Evolutionary conservation across 1,139 yeast species (phyloP), one percentile per base, ranked within the genome.

Genomic region (Candida freyschussii): DNA sequence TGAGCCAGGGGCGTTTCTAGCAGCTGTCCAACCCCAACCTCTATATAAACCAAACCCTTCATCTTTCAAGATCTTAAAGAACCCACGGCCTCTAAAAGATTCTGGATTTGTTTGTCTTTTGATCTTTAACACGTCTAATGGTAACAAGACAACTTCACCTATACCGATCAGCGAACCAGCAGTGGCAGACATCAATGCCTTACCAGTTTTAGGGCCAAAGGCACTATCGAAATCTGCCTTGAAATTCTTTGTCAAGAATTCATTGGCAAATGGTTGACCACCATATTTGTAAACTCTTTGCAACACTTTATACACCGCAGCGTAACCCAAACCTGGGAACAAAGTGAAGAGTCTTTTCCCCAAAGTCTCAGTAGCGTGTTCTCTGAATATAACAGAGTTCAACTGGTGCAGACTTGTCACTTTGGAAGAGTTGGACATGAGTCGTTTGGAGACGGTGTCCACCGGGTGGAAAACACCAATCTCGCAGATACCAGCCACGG

Each of bases 21-120:
- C 99, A 50, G 95, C 95, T 42, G 99, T 91, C 99, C 99, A 91
- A 39, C 97, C 97, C 95, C 97, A 89, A 48, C 99, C 99, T 60
- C 96, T 75, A 69, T 91, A 91, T 53, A 91, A 71, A 23, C 91
- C 87, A 43, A 86, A 72, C 15, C 98, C 98, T 66, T 93, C 98
- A 56, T 91, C 98, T 34, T 71, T 58, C 45, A 91, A 58, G 52
- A 91, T 86, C 63, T 75, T 82, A 45, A 87, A 42, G 65, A 91
- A 87, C 9, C 98, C 97, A 69, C 98, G 83, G 52, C 99, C 99
- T 62, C 79, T 81, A 75, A 91, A 91, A 16, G 98, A 70, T 62
- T 91, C 98, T 11, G 99, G 99, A 71, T 91, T 91, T 36, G 99
- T 91, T 72, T 91, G 99, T 68, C 97, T 89, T 69, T 91, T 91